Percentiles rank a stretch among this genome's conserved stretches.
These are phyloP conservation scores for Botryosphaeria dothidea DNA, from an alignment of 2,329 filamentous ascomycete species.

Conservation along the genomic window DNA sequence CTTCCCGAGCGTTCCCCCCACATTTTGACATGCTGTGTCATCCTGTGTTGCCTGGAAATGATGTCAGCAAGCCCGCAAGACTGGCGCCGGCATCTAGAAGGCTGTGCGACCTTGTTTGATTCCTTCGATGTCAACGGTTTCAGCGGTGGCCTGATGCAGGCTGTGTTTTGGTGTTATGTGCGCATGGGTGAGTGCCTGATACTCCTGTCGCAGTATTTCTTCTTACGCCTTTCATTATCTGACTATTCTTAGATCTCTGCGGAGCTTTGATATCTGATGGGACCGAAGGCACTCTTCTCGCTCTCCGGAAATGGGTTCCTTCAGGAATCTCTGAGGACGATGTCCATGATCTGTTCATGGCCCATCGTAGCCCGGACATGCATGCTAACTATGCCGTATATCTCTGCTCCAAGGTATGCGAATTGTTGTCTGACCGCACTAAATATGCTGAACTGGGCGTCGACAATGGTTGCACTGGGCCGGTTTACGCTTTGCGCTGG, in stretches of 20 bases:
- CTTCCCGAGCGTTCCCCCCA: constrained; percentile 51
- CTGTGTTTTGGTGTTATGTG: constrained; percentile 58
- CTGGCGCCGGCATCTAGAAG: constrained; percentile 55
- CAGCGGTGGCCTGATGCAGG: constrained; percentile 51
- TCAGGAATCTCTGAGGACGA: constrained; percentile 26
- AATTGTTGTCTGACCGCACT: constrained; percentile 53
- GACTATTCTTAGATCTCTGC: constrained; percentile 44
- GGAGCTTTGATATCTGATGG: constrained; percentile 54
- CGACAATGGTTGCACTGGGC: constrained; percentile 45
- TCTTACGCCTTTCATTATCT: no score
- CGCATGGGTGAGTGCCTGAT: constrained; percentile 48
- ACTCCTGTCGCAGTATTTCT: neutral
- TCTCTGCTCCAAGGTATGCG: constrained; percentile 48
- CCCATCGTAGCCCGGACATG: constrained; percentile 42
- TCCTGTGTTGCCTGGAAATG: constrained; percentile 59
- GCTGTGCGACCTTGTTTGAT: constrained; percentile 53
- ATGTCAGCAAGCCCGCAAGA: constrained; percentile 40
- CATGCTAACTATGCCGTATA: constrained; percentile 56
- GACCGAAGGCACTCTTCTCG: constrained; percentile 51
- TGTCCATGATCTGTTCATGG: constrained; percentile 37
- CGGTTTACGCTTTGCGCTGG: constrained; percentile 49
- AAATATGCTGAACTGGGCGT: constrained; percentile 51
- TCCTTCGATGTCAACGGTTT: constrained; percentile 55
- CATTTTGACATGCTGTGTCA: constrained; percentile 55
- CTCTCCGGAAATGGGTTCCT: constrained; percentile 49